Evolutionary conservation across 257 asterid genomes (phyloP).

Genomic region (Capsicum rhomboideum): DNA sequence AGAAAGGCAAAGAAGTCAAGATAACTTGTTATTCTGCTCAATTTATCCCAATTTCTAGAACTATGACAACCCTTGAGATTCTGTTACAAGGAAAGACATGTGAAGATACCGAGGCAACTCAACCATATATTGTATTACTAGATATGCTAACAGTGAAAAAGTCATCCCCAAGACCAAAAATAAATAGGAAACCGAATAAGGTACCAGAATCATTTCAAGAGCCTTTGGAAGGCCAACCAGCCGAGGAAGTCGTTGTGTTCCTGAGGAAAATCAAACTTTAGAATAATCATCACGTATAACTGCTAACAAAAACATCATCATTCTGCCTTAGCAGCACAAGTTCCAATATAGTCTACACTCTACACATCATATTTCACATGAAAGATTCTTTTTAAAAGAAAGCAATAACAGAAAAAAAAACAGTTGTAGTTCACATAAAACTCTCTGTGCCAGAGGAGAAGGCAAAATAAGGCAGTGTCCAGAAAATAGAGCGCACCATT

Average conservation of each 20-base stretch:
- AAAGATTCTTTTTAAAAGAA: background rate
- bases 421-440: background rate
- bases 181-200: background rate
- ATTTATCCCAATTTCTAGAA: background rate
- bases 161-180: background rate
- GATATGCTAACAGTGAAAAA: background rate
- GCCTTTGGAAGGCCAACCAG: slow-evolving; percentile 93
- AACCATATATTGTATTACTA: background rate
- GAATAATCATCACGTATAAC: background rate
- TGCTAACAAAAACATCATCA: background rate
- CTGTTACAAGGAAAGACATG: background rate
- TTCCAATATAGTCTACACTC: no score
- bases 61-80: background rate
- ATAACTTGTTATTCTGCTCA: background rate
- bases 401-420: background rate
- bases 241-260: slow-evolving; percentile 98
- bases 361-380: background rate
- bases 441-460: background rate
- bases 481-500: no score
- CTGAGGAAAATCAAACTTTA: slow-evolving; percentile 24
- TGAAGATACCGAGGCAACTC: background rate
- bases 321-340: background rate
- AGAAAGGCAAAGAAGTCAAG: background rate
- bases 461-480: background rate
- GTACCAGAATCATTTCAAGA: slow-evolving; percentile 95